A percentile compares a stretch with the other conserved stretches of the same genome.
Evolutionary conservation across 2,329 filamentous ascomycete genomes (phyloP).

Genomic region (Aureobasidium sp.): DNA sequence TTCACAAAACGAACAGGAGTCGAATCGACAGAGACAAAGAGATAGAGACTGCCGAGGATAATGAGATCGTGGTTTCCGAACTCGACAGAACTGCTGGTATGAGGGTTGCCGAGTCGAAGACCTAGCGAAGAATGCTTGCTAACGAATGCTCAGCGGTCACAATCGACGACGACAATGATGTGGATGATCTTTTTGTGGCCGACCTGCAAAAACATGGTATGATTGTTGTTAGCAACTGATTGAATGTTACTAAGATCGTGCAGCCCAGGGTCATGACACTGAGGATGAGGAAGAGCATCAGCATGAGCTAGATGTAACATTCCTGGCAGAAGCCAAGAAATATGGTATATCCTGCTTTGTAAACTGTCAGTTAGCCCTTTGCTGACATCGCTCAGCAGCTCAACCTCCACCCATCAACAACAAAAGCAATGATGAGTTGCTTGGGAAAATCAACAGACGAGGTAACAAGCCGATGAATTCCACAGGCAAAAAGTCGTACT

Average conservation of each 20-base stretch:
- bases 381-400: not conserved
- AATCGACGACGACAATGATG: constrained; percentile 1
- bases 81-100: not conserved
- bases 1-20: not conserved
- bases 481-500: not conserved
- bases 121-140: not conserved
- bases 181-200: not conserved
- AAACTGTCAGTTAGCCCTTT: not conserved
- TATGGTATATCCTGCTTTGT: not conserved
- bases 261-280: no score
- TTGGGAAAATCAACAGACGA: not conserved
- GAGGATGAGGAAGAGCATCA: no score
- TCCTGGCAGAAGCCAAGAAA: not conserved
- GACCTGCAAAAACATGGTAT: not conserved
- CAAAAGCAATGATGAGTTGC: not conserved
- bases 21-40: not conserved
- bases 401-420: not conserved
- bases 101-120: no score
- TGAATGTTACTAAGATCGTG: not conserved
- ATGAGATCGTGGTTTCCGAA: not conserved
- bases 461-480: not conserved
- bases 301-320: not conserved
- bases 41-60: not conserved
- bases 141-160: not conserved
- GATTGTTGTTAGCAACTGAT: not conserved